phyloP scores from a whole-genome alignment of 75 land plant species.

The Adiantum capillusveneris region DNA sequence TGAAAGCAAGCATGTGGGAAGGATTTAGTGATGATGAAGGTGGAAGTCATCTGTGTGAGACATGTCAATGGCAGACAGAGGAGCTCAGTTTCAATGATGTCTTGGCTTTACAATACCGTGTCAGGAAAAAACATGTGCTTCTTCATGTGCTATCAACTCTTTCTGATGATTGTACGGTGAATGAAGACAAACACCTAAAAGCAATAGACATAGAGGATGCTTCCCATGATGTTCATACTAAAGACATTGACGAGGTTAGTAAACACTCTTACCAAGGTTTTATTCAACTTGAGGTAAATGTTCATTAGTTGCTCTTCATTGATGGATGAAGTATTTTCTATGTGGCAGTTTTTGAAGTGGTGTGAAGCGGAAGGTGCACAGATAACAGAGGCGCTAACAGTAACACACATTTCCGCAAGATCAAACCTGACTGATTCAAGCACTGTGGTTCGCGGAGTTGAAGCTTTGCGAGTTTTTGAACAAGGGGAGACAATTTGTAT shows the following conservation, averaged over 20 bases:
- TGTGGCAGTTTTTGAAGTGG: constrained; percentile 28
- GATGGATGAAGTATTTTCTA: not conserved
- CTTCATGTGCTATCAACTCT: constrained; percentile 3
- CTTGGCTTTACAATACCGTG: constrained; percentile 19
- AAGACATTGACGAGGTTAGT: not conserved
- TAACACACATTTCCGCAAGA: constrained; percentile 15
- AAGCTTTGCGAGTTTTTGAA: constrained; percentile 19
- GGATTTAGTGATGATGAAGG: constrained; percentile 19
- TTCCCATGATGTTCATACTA: not conserved
- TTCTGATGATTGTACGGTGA: not conserved
- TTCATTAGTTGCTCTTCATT: too few relatives aligned
- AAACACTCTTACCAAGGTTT: too few relatives aligned
- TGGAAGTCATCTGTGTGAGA: constrained; percentile 17
- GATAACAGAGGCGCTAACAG: constrained; percentile 21
- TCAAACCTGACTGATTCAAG: constrained; percentile 1
- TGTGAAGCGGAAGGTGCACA: constrained; percentile 11
- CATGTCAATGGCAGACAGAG: constrained; percentile 42
- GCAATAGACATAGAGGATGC: not conserved
- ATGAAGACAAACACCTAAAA: not conserved
- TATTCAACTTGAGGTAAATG: too few relatives aligned
- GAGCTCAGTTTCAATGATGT: constrained; percentile 28
- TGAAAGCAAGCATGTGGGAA: constrained; percentile 32
- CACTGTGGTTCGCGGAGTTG: constrained; percentile 26
- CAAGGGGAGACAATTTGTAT: constrained; percentile 32
- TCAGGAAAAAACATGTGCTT: constrained; percentile 11